A percentile compares a stretch with the other conserved stretches of the same genome.
Evolutionary conservation across 257 asterid genomes (phyloP).

Genomic region (Solanum ahanhuiri): DNA sequence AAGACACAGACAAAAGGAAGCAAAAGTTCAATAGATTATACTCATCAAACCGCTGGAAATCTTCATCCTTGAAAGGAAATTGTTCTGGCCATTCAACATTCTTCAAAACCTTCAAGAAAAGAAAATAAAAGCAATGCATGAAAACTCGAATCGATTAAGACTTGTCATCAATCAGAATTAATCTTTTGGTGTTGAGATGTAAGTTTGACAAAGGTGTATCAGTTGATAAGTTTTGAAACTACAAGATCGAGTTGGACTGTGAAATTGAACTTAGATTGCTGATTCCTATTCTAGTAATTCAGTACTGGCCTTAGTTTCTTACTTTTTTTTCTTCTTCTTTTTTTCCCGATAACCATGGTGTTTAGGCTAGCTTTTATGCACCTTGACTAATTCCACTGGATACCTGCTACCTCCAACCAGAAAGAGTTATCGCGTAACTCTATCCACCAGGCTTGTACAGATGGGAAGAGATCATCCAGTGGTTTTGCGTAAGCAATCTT

Average conservation of each 20-base stretch:
- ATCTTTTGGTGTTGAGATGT: not conserved
- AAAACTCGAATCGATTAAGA: not conserved
- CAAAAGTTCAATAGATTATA: constrained; percentile 12
- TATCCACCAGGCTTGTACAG: not conserved
- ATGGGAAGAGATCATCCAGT: not conserved
- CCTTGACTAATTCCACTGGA: not conserved
- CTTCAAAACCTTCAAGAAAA: constrained; percentile 57
- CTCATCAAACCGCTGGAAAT: constrained; percentile 94
- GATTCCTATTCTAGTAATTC: not conserved
- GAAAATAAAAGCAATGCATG: not conserved
- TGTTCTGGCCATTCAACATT: constrained; percentile 90
- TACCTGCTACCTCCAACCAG: not conserved
- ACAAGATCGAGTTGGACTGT: not conserved
- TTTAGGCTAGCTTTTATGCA: not conserved
- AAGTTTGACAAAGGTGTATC: not conserved
- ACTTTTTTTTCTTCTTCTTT: not conserved
- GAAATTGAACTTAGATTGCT: not conserved
- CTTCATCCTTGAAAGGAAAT: constrained; percentile 90
- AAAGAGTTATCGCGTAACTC: not conserved
- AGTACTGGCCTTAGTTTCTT: not conserved
- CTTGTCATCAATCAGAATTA: not conserved
- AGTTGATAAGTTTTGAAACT: not conserved
- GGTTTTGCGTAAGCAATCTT: not conserved
- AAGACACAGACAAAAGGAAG: not conserved
- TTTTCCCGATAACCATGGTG: not conserved